phyloP scores from a whole-genome alignment of 192 early-diverging fungal genomes.

The Oehlia diaphana region DNA sequence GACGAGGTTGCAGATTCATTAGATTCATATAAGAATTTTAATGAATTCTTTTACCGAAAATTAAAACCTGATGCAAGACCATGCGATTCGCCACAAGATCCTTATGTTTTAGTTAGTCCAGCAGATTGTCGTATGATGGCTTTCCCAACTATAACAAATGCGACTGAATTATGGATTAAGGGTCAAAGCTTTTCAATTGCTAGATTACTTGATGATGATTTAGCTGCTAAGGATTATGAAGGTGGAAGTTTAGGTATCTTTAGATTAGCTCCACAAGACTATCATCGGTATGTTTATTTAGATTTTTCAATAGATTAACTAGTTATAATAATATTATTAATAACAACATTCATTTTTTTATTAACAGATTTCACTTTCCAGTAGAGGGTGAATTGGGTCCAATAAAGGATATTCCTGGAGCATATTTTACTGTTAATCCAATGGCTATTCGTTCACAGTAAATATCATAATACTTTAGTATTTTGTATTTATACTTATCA shows the following conservation, averaged over 20 bases:
- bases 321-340: neutral
- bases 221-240: slow-evolving; percentile 50
- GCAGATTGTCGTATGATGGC: slow-evolving; percentile 75
- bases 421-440: slow-evolving; percentile 83
- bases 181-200: slow-evolving; percentile 67
- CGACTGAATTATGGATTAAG: slow-evolving; percentile 81
- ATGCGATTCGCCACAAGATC: slow-evolving; percentile 45
- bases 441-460: slow-evolving; percentile 71
- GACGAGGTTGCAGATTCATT: slow-evolving; percentile 70
- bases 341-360: neutral
- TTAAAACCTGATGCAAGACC: slow-evolving; percentile 65
- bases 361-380: slow-evolving; percentile 67
- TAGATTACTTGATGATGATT: slow-evolving; percentile 55
- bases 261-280: slow-evolving; percentile 82
- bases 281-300: slow-evolving; percentile 57
- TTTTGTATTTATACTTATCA: neutral
- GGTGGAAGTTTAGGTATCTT: slow-evolving; percentile 71
- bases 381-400: slow-evolving; percentile 64
- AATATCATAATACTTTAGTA: slow-evolving; percentile 13
- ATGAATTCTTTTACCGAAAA: slow-evolving; percentile 85
- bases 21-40: slow-evolving; percentile 70
- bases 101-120: slow-evolving; percentile 62
- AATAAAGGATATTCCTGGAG: slow-evolving; percentile 55
- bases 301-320: too few species aligned
- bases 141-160: slow-evolving; percentile 64